These are phyloP conservation scores for Hyaloraphidium curvatum DNA, from an alignment of 192 early-diverging fungal genomes.

Conservation along the genomic window DNA sequence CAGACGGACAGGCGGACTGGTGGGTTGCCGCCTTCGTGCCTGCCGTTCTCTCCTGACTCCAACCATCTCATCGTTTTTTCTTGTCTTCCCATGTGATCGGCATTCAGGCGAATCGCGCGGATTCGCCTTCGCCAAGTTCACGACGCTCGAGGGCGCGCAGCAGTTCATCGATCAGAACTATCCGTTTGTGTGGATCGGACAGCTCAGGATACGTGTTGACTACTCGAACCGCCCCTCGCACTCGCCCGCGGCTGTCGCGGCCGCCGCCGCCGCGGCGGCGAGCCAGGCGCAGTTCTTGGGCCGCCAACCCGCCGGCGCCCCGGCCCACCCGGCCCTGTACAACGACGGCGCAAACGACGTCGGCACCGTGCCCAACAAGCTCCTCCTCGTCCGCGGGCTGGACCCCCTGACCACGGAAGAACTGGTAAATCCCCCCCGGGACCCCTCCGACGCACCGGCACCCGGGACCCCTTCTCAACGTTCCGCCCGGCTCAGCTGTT, in stretches of 20 bases:
- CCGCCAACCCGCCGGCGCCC: neutral
- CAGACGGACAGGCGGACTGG: neutral
- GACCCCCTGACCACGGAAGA: slow-evolving; percentile 39
- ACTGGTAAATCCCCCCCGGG: slow-evolving; percentile 12
- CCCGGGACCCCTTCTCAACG: neutral
- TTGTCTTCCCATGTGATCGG: neutral
- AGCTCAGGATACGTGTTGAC: neutral
- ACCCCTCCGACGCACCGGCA: slow-evolving; percentile 8
- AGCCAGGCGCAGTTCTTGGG: neutral
- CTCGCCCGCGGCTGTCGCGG: neutral
- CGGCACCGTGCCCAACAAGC: slow-evolving; percentile 21
- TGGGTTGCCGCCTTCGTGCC: neutral
- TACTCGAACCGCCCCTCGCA: neutral
- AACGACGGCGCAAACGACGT: slow-evolving; percentile 43
- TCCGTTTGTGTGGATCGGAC: neutral
- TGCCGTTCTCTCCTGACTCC: neutral
- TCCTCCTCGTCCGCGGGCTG: slow-evolving; percentile 36
- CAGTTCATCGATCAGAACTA: neutral
- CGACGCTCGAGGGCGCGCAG: neutral
- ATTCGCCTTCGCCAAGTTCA: slow-evolving; percentile 2
- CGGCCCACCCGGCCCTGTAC: slow-evolving; percentile 7
- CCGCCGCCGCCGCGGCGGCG: neutral
- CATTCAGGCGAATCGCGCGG: neutral
- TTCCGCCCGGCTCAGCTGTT: neutral
- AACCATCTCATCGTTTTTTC: neutral